phyloP scores from a whole-genome alignment of 805 yeast genomes.

The Saccharomycopsis sp. region DNA sequence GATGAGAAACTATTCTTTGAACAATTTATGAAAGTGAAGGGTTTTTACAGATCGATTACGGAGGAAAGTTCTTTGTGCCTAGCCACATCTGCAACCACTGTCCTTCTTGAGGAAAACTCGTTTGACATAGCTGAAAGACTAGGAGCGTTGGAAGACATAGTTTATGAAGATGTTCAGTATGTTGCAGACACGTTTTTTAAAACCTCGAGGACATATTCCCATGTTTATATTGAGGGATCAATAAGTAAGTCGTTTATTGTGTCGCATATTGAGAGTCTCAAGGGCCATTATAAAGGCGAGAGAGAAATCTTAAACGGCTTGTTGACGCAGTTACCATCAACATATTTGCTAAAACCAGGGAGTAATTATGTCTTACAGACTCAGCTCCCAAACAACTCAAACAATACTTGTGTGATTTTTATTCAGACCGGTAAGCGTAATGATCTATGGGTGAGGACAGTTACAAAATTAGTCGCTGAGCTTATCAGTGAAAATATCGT shows the following conservation, averaged over 20 bases:
- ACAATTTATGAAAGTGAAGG: slow-evolving; percentile 33
- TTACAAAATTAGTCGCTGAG: slow-evolving; percentile 43
- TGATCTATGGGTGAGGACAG: slow-evolving; percentile 30
- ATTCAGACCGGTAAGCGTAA: slow-evolving; percentile 49
- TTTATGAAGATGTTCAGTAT: slow-evolving; percentile 29
- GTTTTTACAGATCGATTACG: slow-evolving; percentile 39
- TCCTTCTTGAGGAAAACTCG: slow-evolving; percentile 48
- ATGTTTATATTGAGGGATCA: not conserved
- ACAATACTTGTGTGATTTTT: slow-evolving; percentile 26
- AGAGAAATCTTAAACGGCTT: not conserved
- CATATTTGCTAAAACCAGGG: not conserved
- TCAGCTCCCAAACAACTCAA: not conserved
- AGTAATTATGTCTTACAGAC: not conserved
- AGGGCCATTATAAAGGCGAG: not conserved
- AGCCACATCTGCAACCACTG: slow-evolving; percentile 44
- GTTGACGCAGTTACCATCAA: slow-evolving; percentile 28
- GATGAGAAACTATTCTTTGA: slow-evolving; percentile 5
- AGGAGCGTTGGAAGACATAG: slow-evolving; percentile 48
- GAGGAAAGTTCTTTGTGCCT: slow-evolving; percentile 40
- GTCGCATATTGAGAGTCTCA: slow-evolving; percentile 27
- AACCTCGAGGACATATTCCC: slow-evolving; percentile 23
- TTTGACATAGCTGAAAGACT: slow-evolving; percentile 51
- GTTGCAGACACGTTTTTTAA: slow-evolving; percentile 29
- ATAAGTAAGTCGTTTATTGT: slow-evolving; percentile 21
- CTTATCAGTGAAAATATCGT: slow-evolving; percentile 39